Base-by-base conservation (phyloP, 1,284 basidiomycete species). In the Paramarasmius palmivorus region DNA sequence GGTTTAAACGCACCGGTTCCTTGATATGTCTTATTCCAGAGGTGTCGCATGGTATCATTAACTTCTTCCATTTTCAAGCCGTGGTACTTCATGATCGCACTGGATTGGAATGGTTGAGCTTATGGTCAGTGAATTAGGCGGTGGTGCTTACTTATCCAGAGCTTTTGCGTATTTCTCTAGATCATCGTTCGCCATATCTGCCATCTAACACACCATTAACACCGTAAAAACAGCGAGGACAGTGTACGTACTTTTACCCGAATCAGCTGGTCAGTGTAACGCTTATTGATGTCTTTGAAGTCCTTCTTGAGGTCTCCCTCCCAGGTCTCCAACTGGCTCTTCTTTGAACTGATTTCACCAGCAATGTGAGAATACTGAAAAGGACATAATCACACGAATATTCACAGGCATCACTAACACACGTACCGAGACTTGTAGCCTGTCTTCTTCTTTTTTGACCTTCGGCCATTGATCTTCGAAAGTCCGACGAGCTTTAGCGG, bases 41-140 rank as follows among this genome's bases (percentile, higher is more conserved):
- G 72, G 66, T 94, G 92, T 54, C 90, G 87, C 84, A 97, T 97
- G 20, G 88, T 95, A 64, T 96, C 93, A 65, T 99, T 99, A 65
- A 99, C 95, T 77, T 99, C 97, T 69, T 95, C 93, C 97, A 99
- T 98, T 74, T 99, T 99, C 65, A 98, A 81, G n/a, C 89, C 77
- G 66, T 99, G 97, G 66, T 97, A 99, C 69, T 92, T 92, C 90
- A 99, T 95, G 71, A 99, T 98, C 41, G 95, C 96, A 62, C 93
- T 95, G 57, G 15, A 45, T 15, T 4, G 22, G 12, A 41, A n/a
- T 25, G 19, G 12, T 32, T 8, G 19, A 7, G 20, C 20, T 47
- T n/a, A 49, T 62, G 26, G 46, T 63, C 14, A 59, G 56, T 53
- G 55, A 50, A 52, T 25, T n/a, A 44, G 35, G 49, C n/a, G 15